A percentile compares a stretch with the other conserved stretches of the same genome.
Conservation (phyloP, 2,329 filamentous ascomycete genomes). For the Rhynchosporium secalis region DNA sequence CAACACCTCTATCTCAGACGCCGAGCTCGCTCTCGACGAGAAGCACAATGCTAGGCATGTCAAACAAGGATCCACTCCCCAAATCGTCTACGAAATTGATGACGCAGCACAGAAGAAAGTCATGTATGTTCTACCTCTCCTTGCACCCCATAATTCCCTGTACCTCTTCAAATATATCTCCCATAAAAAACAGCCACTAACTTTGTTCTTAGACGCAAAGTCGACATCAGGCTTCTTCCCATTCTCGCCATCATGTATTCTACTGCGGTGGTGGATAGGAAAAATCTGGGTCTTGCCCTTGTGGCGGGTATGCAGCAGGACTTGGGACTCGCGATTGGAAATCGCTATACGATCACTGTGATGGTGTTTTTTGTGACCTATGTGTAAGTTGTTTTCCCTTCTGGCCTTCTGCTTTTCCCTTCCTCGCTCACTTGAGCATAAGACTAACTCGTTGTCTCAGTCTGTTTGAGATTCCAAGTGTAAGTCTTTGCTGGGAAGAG, state of each 20-base stretch:
- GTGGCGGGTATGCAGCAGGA: constrained; percentile 55
- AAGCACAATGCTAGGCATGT: constrained; percentile 9
- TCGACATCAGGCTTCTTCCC: constrained; percentile 65
- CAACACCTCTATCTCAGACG: neutral
- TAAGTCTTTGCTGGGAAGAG: neutral
- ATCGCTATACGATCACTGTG: constrained; percentile 13
- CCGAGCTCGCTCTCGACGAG: neutral
- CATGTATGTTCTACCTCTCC: neutral
- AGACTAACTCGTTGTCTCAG: neutral
- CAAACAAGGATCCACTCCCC: neutral
- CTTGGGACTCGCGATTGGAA: constrained; percentile 1
- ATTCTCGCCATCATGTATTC: constrained; percentile 69
- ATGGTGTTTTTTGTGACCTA: constrained; percentile 15
- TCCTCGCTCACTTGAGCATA: neutral
- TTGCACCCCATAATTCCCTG: neutral
- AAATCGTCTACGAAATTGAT: constrained; percentile 10
- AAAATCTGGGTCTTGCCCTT: constrained; percentile 68
- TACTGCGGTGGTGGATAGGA: constrained; percentile 74
- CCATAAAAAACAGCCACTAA: neutral
- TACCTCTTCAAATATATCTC: no score
- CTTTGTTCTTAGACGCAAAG: constrained; percentile 43
- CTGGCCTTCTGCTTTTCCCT: no score
- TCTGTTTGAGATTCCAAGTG: constrained; percentile 15
- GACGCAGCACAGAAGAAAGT: constrained; percentile 13
- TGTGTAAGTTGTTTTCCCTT: neutral